Evolutionary conservation across 768 basidiomycete genomes (phyloP), one percentile per base, ranked within the genome.

Genomic region (Lactarius deliciosus): DNA sequence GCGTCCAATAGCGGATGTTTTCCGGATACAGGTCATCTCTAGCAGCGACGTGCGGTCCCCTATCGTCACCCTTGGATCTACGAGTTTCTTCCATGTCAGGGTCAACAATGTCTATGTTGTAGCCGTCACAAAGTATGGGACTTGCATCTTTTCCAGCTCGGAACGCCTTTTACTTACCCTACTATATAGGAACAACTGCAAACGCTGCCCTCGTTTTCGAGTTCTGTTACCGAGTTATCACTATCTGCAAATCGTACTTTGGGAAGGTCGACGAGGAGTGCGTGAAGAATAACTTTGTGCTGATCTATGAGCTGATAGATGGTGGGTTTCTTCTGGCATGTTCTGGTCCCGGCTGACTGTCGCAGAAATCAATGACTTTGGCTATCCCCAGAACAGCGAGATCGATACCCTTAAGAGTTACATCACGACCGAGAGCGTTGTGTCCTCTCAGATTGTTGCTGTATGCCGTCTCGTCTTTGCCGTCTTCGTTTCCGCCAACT

Each of bases 371-470:
- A 91, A 91, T 75, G 97, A 99, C 79, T 98, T 98, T 77, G 97
- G 97, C 60, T 99, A 96, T 78, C 97, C 97, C 20, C 97, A 99
- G 77, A 99, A 98, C 75, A 97, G 96, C 69, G 97, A 99, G 77
- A 94, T 92, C 57, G 97, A 99, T 75, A 96, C 97, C 1, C 81
- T 99, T 57, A 98, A 99, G 78, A 90, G 90, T 65, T 98, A 97
- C 76, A 98, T 99, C 69, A 99, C 97, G 25, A 98, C 96, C 0
- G 96, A 98, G 78, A 95, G 95, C 70, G 88, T 98, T 53, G 89
- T 96, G 68, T 91, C 89, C 4, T 83, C 92, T 5, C 84, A 89
- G n/a, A 85, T 90, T 68, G 92, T 91, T 50, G 88, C 91, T 50
- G 95, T 96, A 71, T 25, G 89, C 76, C 36, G 22, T 25, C 16